Percentiles rank a stretch among this genome's conserved stretches.
These are phyloP conservation scores for Emericellopsis cladophorae DNA, from an alignment of 2,329 filamentous ascomycete genomes.

Conservation along the genomic window DNA sequence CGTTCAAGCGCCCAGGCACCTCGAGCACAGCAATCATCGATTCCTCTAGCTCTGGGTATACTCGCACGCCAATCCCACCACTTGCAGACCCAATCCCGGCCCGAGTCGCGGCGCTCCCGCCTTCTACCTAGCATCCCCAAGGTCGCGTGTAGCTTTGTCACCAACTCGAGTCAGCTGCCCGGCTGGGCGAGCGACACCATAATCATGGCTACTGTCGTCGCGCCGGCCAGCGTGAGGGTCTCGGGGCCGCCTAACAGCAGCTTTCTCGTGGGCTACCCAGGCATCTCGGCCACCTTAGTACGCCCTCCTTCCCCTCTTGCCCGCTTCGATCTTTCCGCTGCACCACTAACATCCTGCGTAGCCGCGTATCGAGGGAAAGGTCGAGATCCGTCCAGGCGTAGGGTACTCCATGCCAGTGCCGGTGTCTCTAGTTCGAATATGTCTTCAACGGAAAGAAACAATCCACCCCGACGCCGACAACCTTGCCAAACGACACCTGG, in stretches of 20 bases:
- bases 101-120: neutral
- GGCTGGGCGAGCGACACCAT: neutral
- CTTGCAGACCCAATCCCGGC: neutral
- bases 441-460: conserved; percentile 82
- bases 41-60: no score
- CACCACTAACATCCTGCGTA: conserved; percentile 21
- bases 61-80: neutral
- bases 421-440: conserved; percentile 88
- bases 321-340: neutral
- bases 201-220: conserved; percentile 15
- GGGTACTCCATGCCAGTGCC: conserved; percentile 82
- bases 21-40: no score
- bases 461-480: conserved; percentile 96
- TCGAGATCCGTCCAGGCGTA: conserved; percentile 81
- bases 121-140: neutral
- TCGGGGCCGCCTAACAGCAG: conserved; percentile 94
- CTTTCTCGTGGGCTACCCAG: conserved; percentile 92
- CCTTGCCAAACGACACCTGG: conserved; percentile 80
- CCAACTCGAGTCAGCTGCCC: neutral
- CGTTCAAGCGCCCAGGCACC: no score
- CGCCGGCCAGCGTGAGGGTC: conserved; percentile 60
- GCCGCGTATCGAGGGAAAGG: conserved; percentile 95
- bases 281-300: conserved; percentile 94
- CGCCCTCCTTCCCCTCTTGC: conserved; percentile 18
- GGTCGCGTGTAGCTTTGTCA: neutral